phyloP scores from a whole-genome alignment of 805 yeast species.

The Candida ascalaphidarum region DNA sequence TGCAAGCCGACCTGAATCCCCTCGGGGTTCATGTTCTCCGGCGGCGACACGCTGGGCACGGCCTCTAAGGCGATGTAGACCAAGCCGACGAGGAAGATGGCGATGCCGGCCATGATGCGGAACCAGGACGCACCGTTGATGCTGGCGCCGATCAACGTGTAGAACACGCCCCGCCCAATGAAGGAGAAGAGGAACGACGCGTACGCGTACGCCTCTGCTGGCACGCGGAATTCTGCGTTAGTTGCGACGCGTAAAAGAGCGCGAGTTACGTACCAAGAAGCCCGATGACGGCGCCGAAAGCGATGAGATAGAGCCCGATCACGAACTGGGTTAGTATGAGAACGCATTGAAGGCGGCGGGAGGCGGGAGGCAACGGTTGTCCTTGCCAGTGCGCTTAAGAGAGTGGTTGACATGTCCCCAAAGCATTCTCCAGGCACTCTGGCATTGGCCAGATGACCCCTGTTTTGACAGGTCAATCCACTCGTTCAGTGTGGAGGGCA shows the following conservation, averaged over 20 bases:
- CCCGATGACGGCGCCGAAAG: slow-evolving; percentile 46
- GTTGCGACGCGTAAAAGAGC: slow-evolving; percentile 1
- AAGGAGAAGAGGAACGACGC: slow-evolving; percentile 64
- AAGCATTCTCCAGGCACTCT: no score
- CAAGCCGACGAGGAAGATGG: slow-evolving; percentile 55
- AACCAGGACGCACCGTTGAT: slow-evolving; percentile 44
- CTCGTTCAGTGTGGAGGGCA: no score
- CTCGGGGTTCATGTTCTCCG: slow-evolving; percentile 64
- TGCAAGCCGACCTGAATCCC: slow-evolving; percentile 27
- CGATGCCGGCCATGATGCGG: slow-evolving; percentile 48
- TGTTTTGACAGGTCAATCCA: no score
- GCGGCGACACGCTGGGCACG: slow-evolving; percentile 68
- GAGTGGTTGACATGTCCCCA: no score
- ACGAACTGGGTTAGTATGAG: slow-evolving; percentile 33
- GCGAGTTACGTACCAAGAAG: slow-evolving; percentile 30
- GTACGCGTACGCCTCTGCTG: slow-evolving; percentile 55
- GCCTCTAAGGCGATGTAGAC: slow-evolving; percentile 58
- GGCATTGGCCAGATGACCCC: not conserved
- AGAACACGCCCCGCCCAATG: slow-evolving; percentile 62
- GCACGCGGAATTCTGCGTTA: slow-evolving; percentile 39
- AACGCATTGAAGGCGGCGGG: no score
- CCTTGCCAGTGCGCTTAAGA: no score
- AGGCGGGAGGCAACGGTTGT: no score
- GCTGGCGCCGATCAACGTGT: slow-evolving; percentile 27
- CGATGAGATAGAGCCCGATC: slow-evolving; percentile 49